These are phyloP conservation scores for Hyaloraphidium curvatum DNA, from an alignment of 192 early-diverging fungal species.

Conservation along the genomic window DNA sequence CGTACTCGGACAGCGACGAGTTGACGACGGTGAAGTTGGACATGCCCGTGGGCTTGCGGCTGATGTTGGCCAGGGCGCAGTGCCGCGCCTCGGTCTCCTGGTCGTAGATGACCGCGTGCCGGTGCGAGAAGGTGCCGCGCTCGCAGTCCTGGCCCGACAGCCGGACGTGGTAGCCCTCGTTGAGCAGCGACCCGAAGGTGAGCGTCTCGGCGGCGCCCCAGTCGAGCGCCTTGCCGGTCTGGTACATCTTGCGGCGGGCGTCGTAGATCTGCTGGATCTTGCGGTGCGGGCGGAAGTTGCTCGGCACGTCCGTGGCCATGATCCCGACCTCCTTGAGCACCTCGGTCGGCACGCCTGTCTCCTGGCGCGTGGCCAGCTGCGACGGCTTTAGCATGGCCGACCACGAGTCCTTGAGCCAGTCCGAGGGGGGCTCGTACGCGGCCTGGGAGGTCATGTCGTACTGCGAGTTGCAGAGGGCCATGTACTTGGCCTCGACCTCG, in stretches of 20 bases:
- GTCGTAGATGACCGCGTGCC: conserved; percentile 12
- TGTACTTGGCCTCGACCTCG: not conserved
- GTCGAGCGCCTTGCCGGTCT: conserved; percentile 67
- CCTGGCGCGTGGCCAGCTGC: not conserved
- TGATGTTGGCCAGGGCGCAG: conserved; percentile 66
- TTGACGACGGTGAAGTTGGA: conserved; percentile 74
- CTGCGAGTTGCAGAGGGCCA: not conserved
- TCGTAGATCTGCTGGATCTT: conserved; percentile 74
- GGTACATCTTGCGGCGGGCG: conserved; percentile 58
- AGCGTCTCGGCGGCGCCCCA: conserved; percentile 90
- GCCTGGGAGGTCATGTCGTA: not conserved
- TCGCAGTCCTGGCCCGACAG: conserved; percentile 95
- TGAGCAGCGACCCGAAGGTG: conserved; percentile 76
- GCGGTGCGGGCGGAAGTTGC: conserved; percentile 66
- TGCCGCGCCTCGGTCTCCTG: conserved; percentile 42
- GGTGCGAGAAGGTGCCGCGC: conserved; percentile 97
- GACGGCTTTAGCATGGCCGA: not conserved
- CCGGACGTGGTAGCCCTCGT: conserved; percentile 82
- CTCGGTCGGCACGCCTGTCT: conserved; percentile 41
- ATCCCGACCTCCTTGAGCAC: conserved; percentile 65
- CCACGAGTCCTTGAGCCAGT: not conserved
- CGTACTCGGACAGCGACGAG: conserved; percentile 91
- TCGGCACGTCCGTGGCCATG: conserved; percentile 58
- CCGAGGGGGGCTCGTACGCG: not conserved
- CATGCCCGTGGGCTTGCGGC: not conserved